Conservation (phyloP, 1,284 basidiomycete species). For the Puccinia triticina region DNA sequence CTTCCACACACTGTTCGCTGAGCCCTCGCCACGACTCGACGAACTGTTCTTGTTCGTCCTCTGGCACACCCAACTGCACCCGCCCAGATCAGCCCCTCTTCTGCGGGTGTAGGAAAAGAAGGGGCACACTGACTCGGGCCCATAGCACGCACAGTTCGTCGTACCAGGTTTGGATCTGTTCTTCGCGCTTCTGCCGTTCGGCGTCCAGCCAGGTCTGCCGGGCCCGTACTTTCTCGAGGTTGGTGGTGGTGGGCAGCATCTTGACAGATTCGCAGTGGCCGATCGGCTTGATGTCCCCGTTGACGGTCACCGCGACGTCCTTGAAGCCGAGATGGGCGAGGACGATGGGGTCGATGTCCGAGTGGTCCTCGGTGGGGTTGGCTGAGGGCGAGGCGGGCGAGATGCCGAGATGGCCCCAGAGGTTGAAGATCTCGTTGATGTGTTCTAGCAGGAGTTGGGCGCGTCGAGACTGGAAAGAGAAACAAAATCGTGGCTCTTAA, state of each 20-base stretch:
- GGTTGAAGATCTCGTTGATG: slow-evolving; percentile 31
- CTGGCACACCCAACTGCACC: slow-evolving; percentile 69
- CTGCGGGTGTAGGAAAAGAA: background rate
- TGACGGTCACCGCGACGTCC: slow-evolving; percentile 29
- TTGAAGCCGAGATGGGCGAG: slow-evolving; percentile 34
- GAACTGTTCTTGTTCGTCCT: slow-evolving; percentile 76
- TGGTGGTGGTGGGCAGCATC: slow-evolving; percentile 37
- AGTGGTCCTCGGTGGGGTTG: background rate
- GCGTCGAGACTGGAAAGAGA: slow-evolving; percentile 29
- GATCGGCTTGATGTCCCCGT: slow-evolving; percentile 29
- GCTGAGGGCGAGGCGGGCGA: slow-evolving; percentile 22
- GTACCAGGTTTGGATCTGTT: slow-evolving; percentile 79
- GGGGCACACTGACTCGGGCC: slow-evolving; percentile 61
- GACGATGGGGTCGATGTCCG: slow-evolving; percentile 34
- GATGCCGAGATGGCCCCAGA: slow-evolving; percentile 46
- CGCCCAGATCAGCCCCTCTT: no score
- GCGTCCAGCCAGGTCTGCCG: slow-evolving; percentile 22
- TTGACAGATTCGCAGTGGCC: slow-evolving; percentile 24
- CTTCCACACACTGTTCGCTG: slow-evolving; percentile 58
- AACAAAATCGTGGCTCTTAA: slow-evolving; percentile 4
- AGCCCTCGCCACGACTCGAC: slow-evolving; percentile 77
- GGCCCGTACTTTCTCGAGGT: slow-evolving; percentile 7
- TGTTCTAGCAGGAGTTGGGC: background rate
- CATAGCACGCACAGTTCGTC: slow-evolving; percentile 81
- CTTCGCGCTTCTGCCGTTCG: slow-evolving; percentile 63